Evolutionary conservation across 1,139 yeast species (phyloP).

Genomic region (Saccharomyces hybrid): DNA sequence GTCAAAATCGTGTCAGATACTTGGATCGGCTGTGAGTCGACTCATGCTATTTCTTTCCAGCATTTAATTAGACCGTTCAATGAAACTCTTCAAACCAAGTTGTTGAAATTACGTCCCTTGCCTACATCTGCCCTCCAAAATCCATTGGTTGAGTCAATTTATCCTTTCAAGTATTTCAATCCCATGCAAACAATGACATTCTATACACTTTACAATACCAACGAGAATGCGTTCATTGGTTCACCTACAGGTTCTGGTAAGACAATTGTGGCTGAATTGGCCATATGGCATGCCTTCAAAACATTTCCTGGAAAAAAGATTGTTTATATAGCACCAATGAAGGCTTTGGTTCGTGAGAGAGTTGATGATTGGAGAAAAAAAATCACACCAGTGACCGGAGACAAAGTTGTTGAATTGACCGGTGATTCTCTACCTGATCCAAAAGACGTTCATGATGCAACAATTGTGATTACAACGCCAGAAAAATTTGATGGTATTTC

Average conservation of each 20-base stretch:
- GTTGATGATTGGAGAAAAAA: conserved; percentile 89
- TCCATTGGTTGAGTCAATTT: conserved; percentile 58
- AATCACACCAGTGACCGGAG: conserved; percentile 53
- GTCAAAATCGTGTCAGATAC: conserved; percentile 72
- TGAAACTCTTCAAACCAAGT: conserved; percentile 75
- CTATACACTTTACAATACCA: conserved; percentile 74
- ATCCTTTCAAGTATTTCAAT: conserved; percentile 81
- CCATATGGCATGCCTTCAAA: conserved; percentile 90
- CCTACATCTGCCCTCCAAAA: conserved; percentile 78
- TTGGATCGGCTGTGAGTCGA: conserved; percentile 84
- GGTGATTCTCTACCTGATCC: conserved; percentile 96
- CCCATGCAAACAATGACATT: conserved; percentile 99
- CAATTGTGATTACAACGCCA: conserved; percentile 91
- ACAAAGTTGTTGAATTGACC: conserved; percentile 80
- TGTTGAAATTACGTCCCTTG: conserved; percentile 74
- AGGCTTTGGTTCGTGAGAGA: conserved; percentile 92
- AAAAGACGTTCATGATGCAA: conserved; percentile 76
- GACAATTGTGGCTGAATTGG: conserved; percentile 93
- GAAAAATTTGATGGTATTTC: conserved; percentile 98
- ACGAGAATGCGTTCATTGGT: conserved; percentile 81
- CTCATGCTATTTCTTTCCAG: conserved; percentile 77
- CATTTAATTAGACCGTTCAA: conserved; percentile 83
- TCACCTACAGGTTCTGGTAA: conserved; percentile 99
- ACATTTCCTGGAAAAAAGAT: conserved; percentile 75
- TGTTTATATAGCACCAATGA: conserved; percentile 98